These are phyloP conservation scores for Amanita brunnescens DNA, from an alignment of 768 basidiomycete species.

Conservation along the genomic window DNA sequence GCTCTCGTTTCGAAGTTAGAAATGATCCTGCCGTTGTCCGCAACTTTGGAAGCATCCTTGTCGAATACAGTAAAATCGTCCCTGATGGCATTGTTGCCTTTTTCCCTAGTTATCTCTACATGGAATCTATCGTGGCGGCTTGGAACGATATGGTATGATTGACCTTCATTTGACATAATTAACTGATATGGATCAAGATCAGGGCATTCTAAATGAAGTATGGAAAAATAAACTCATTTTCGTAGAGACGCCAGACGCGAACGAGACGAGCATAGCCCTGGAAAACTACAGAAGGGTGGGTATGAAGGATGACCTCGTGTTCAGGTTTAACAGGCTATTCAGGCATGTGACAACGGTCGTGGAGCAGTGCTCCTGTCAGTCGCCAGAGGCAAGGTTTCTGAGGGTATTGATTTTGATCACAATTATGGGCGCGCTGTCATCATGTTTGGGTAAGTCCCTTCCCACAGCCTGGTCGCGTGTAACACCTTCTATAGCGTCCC, in stretches of 20 bases:
- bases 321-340: conserved; percentile 8
- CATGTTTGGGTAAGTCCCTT: conserved; percentile 82
- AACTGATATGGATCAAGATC: background rate
- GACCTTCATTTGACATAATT: conserved; percentile 8
- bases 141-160: conserved; percentile 99
- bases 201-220: conserved; percentile 98
- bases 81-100: conserved; percentile 99
- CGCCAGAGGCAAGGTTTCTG: conserved; percentile 97
- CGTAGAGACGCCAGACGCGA: conserved; percentile 98
- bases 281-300: conserved; percentile 92
- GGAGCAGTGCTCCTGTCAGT: conserved; percentile 96
- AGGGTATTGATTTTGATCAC: conserved; percentile 99
- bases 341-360: conserved; percentile 98
- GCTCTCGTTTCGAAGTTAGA: conserved; percentile 95
- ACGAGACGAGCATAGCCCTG: conserved; percentile 95
- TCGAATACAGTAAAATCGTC: conserved; percentile 96
- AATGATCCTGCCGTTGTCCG: conserved; percentile 99
- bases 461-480: conserved; percentile 7
- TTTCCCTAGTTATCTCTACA: conserved; percentile 98
- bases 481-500: conserved; percentile 52
- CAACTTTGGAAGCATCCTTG: conserved; percentile 96
- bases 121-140: conserved; percentile 99
- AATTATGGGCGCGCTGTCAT: conserved; percentile 98
- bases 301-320: conserved; percentile 1
- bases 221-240: conserved; percentile 99